Base-by-base conservation (phyloP, 1,139 yeast genomes). In the Saccharomyces hybrid region DNA sequence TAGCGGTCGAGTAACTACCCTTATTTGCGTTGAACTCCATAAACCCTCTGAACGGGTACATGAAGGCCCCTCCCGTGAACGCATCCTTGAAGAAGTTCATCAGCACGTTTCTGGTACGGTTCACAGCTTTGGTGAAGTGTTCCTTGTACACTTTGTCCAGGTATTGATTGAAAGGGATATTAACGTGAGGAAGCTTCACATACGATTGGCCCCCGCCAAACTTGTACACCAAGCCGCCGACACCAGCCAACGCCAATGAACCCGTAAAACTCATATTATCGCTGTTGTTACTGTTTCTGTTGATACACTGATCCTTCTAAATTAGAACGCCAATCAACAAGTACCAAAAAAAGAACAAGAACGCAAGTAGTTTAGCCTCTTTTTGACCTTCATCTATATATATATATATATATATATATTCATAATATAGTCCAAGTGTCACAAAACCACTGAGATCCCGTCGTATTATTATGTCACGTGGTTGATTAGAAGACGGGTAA, bases 221-320 rank as follows among this genome's bases (percentile, higher is more conserved):
- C 48, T 67, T 67, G 55, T 62, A 65, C 8, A 59, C 55, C 7
- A 62, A 50, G 5, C 65, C 69, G 23, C 69, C 70, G 23, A 66
- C 49, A 8, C 64, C 70, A 16, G 70, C 61, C 26, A 67, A 50
- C 9, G 61, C 48, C 50, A 68, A 59, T 23, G 70, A 59, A 25
- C 67, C 67, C 14, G 63, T 62, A 46, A 68, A 62, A 59, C 70
- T 66, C 71, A 68, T 68, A 5, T 27, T 16, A 20, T 26, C 26
- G 20, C 25, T 27, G 34, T 27, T 13, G 34, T 30, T 26, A 20
- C 11, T 32, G n/a, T 23, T 9, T 28, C 11, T 2, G 1, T 2
- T 9, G 4, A 5, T 4, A 27, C 28, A 27, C 28, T 27, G 28
- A 27, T 27, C 28, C 28, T 27, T 27, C 28, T 27, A 27, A 27